phyloP scores from a whole-genome alignment of 2,329 filamentous ascomycete species.

The Grosmannia huntii region DNA sequence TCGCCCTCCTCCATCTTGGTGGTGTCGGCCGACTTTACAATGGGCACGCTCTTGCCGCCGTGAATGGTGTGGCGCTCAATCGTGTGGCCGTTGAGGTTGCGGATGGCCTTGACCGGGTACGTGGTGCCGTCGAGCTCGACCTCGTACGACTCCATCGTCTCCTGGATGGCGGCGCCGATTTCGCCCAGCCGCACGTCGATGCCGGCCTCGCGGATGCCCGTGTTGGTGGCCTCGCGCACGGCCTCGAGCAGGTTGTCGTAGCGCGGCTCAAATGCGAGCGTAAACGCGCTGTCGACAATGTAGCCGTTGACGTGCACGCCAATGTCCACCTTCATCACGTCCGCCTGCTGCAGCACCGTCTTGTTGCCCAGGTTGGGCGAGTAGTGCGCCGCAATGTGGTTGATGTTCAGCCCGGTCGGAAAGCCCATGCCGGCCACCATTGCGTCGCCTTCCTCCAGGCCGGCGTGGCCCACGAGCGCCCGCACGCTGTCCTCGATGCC shows the following conservation, averaged over 20 bases:
- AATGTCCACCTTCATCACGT: conserved; percentile 76
- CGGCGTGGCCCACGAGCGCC: conserved; percentile 60
- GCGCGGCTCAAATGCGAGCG: conserved; percentile 59
- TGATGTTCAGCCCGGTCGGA: conserved; percentile 68
- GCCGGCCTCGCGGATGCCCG: conserved; percentile 79
- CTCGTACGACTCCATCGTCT: conserved; percentile 89
- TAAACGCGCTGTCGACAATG: conserved; percentile 75
- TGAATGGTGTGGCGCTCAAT: conserved; percentile 86
- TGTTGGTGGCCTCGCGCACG: conserved; percentile 68
- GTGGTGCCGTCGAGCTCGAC: conserved; percentile 69
- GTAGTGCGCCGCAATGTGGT: conserved; percentile 74
- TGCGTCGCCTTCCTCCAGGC: conserved; percentile 63
- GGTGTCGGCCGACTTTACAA: conserved; percentile 75
- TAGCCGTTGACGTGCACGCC: conserved; percentile 69
- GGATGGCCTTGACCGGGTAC: conserved; percentile 71
- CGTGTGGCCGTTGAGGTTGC: conserved; percentile 80
- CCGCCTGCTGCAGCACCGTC: conserved; percentile 54
- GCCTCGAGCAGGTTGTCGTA: conserved; percentile 65
- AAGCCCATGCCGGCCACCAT: conserved; percentile 71
- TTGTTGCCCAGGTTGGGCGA: conserved; percentile 77
- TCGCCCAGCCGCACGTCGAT: conserved; percentile 85
- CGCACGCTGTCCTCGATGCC: conserved; percentile 71
- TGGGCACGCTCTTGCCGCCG: conserved; percentile 84
- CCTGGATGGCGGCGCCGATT: conserved; percentile 73
- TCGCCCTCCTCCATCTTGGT: conserved; percentile 98